Percentiles rank a stretch among this genome's conserved stretches.
phyloP scores from a whole-genome alignment of 78 protist species.

The Dictyostelium purpureum region DNA sequence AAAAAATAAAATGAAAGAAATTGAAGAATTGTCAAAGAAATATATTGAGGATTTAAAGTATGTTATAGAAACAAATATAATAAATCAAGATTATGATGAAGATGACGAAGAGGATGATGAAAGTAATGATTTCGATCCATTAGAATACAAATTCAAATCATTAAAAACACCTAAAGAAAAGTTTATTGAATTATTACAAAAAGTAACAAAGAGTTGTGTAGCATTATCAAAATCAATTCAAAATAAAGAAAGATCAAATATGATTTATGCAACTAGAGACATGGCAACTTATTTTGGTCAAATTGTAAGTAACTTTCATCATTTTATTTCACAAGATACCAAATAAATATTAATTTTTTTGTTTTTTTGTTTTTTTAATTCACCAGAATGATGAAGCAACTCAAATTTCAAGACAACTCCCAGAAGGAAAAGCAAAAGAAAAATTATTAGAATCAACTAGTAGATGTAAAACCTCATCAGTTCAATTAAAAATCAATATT shows the following conservation, averaged over 20 bases:
- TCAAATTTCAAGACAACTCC: conserved; percentile 6
- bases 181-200: conserved; percentile 26
- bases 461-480: conserved; percentile 29
- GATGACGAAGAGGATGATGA: conserved; percentile 32
- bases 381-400: conserved; percentile 7
- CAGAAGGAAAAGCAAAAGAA: conserved; percentile 63
- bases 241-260: conserved; percentile 11
- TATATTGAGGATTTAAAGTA: not conserved
- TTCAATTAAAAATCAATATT: conserved; percentile 56
- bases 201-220: not conserved
- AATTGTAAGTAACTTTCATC: not conserved
- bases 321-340: too few species aligned
- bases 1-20: not conserved
- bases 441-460: conserved; percentile 35
- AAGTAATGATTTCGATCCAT: not conserved
- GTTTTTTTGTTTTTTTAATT: not conserved
- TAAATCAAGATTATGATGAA: conserved; percentile 8
- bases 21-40: conserved; percentile 8
- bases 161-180: conserved; percentile 25
- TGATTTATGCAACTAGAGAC: conserved; percentile 23
- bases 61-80: conserved; percentile 18
- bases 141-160: conserved; percentile 4
- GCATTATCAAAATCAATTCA: not conserved
- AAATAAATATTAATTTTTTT: not conserved
- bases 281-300: not conserved